Base-by-base conservation (phyloP, 2,329 filamentous ascomycete genomes). In the Microdochium paspali region DNA sequence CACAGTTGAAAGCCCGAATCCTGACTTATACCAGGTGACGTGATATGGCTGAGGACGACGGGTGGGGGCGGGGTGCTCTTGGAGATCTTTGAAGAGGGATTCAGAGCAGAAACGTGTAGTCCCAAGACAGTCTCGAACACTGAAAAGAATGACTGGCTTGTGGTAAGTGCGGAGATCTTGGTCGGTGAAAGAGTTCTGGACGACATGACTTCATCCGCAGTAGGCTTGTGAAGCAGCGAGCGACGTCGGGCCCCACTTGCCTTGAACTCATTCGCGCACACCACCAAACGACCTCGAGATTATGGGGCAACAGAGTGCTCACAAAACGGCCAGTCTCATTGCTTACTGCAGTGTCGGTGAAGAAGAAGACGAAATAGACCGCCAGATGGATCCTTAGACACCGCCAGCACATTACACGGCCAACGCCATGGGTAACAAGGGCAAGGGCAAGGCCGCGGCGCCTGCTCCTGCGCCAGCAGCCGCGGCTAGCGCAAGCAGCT, bases 391-490 rank as follows among this genome's bases (percentile, higher is more conserved):
- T 21, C 18, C 5, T 21, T 20, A 12, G 23, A 18, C 15, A 18
- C 10, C 13, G 23, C 15, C 20, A 21, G 6, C 20, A 20, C 12
- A 23, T 39, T 25, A 23, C 44, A 24, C 7, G 20, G 50, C 31
- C 42, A 26, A 51, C 25, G 58, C 28, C 44, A 76, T 76, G 73
- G 71, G 65, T 28, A 77, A 76, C 58, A 77, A 77, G 58, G 72
- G 70, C 26, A 79, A 79, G 54, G 72, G 66, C 35, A 76, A 76
- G 64, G 68, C 64, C 49, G 58, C 66, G 44, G 57, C 67, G 45
- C 61, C 69, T 44, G 58, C 65, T 31, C 60, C 66, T 5, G 48
- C 63, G 13, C 53, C 57, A 10, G 53, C 61, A 45, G 50, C 58
- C 13, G 54, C 55, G 42, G 48, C 49, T 15, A 35, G 46, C 21